Evolutionary conservation across 164 flowering plant species (phyloP).

Genomic region (Akebia trifoliata): DNA sequence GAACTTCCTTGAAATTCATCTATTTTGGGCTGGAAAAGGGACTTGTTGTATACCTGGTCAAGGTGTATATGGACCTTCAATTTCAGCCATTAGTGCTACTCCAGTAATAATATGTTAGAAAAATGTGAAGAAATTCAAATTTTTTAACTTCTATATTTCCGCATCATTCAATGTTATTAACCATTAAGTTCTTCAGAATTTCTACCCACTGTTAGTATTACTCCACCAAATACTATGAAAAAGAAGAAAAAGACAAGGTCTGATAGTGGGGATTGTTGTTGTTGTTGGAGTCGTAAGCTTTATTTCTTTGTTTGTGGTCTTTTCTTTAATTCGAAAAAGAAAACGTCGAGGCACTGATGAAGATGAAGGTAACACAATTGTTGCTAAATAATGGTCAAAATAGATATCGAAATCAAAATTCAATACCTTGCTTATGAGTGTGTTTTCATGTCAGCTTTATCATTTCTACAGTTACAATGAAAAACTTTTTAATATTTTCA

Average conservation of each 20-base stretch:
- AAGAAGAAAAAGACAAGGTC: conserved; percentile 41
- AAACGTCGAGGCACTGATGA: conserved; percentile 19
- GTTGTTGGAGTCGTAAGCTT: conserved; percentile 34
- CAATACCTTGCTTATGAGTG: no score
- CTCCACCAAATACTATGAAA: conserved; percentile 33
- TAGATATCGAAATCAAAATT: no score
- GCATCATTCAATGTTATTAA: neutral
- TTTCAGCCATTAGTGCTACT: conserved; percentile 76
- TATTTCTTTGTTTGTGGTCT: conserved; percentile 22
- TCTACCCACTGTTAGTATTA: conserved; percentile 49
- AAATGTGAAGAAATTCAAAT: neutral
- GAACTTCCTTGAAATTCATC: conserved; percentile 74
- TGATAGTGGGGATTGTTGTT: conserved; percentile 54
- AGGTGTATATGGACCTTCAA: conserved; percentile 77
- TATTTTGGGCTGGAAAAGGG: conserved; percentile 97
- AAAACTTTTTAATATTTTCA: no score
- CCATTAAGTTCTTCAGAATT: conserved; percentile 43
- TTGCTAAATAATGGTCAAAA: no score
- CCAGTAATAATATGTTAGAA: conserved; percentile 43
- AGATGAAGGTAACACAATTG: conserved; percentile 41
- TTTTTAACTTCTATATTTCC: neutral
- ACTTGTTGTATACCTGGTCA: conserved; percentile 75
- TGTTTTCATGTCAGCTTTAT: no score
- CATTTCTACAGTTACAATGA: no score
- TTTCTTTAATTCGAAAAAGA: conserved; percentile 33